phyloP scores from a whole-genome alignment of 2,329 filamentous ascomycete genomes.

The Monosporascus sp. region DNA sequence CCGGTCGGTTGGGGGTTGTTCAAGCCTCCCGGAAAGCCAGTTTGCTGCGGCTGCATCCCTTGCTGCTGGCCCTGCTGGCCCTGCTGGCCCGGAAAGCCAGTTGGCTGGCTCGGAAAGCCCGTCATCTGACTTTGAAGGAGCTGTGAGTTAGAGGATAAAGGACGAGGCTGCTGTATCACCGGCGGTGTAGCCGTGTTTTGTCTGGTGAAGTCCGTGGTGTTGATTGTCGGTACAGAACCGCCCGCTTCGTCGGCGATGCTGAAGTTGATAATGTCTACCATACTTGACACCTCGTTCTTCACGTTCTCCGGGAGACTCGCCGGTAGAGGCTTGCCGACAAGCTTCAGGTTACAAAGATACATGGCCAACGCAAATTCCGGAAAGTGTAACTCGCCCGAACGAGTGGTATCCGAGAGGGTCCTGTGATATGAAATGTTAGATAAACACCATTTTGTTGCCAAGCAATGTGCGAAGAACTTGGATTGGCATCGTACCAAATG shows the following conservation, averaged over 20 bases:
- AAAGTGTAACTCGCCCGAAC: slow-evolving; percentile 92
- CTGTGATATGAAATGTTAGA: slow-evolving; percentile 37
- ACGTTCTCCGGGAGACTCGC: slow-evolving; percentile 72
- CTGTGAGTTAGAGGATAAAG: slow-evolving; percentile 67
- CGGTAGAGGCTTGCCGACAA: slow-evolving; percentile 82
- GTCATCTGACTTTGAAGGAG: slow-evolving; percentile 63
- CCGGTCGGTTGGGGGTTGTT: slow-evolving; percentile 69
- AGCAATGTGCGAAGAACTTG: background rate
- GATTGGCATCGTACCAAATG: slow-evolving; percentile 64
- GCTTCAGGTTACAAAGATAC: slow-evolving; percentile 93
- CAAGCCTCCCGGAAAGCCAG: slow-evolving; percentile 59
- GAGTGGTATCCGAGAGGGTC: slow-evolving; percentile 91
- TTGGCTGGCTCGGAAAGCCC: slow-evolving; percentile 52
- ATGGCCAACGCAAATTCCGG: slow-evolving; percentile 96
- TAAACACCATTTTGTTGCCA: slow-evolving; percentile 2
- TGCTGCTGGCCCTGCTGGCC: slow-evolving; percentile 51
- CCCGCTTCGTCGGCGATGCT: slow-evolving; percentile 71
- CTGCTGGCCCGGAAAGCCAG: slow-evolving; percentile 52
- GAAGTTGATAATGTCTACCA: slow-evolving; percentile 99
- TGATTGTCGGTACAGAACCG: slow-evolving; percentile 49
- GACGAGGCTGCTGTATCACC: slow-evolving; percentile 63
- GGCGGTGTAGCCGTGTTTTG: slow-evolving; percentile 45
- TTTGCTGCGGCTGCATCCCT: slow-evolving; percentile 62
- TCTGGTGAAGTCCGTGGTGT: slow-evolving; percentile 65
- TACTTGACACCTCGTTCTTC: slow-evolving; percentile 95